These are phyloP conservation scores for Colletotrichum musae DNA, from an alignment of 2,329 filamentous ascomycete genomes.

Conservation along the genomic window DNA sequence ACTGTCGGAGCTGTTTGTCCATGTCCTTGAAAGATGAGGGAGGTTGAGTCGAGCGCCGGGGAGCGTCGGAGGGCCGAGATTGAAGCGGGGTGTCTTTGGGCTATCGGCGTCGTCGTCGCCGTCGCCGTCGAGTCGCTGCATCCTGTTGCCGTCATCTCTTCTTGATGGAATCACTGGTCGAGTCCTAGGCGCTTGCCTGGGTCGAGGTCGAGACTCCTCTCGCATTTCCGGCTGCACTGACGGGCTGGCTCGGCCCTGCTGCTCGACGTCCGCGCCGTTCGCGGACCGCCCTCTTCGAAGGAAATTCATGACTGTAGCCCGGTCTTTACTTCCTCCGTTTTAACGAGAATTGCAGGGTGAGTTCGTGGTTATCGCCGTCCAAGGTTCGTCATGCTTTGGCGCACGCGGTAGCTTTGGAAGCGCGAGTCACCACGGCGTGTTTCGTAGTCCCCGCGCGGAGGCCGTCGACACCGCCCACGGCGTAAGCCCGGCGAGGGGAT, in stretches of 20 bases:
- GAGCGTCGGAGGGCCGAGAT: conserved; percentile 54
- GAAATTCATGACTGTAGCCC: conserved; percentile 32
- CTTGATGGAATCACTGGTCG: conserved; percentile 24
- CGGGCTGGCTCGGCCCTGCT: conserved; percentile 30
- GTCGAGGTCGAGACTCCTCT: conserved; percentile 21
- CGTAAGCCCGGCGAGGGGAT: conserved; percentile 1
- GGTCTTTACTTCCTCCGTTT: background rate
- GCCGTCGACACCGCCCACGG: conserved; percentile 20
- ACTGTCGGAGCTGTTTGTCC: conserved; percentile 54
- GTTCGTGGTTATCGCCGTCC: conserved; percentile 17
- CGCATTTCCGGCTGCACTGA: conserved; percentile 38
- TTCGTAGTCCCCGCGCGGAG: conserved; percentile 16
- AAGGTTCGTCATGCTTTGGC: conserved; percentile 30
- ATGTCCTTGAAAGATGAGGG: conserved; percentile 57
- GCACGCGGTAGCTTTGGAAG: background rate
- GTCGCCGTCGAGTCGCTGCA: conserved; percentile 36
- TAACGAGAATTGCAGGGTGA: background rate
- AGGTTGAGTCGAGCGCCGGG: conserved; percentile 59
- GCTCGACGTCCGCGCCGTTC: conserved; percentile 25
- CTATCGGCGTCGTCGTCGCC: conserved; percentile 50
- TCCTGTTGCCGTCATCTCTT: conserved; percentile 11
- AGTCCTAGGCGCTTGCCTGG: conserved; percentile 24
- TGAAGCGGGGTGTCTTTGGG: conserved; percentile 63
- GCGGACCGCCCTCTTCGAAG: conserved; percentile 27
- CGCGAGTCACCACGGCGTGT: conserved; percentile 18